Evolutionary conservation across 768 basidiomycete genomes (phyloP), one percentile per base, ranked within the genome.

Genomic region (Suillus plorans): DNA sequence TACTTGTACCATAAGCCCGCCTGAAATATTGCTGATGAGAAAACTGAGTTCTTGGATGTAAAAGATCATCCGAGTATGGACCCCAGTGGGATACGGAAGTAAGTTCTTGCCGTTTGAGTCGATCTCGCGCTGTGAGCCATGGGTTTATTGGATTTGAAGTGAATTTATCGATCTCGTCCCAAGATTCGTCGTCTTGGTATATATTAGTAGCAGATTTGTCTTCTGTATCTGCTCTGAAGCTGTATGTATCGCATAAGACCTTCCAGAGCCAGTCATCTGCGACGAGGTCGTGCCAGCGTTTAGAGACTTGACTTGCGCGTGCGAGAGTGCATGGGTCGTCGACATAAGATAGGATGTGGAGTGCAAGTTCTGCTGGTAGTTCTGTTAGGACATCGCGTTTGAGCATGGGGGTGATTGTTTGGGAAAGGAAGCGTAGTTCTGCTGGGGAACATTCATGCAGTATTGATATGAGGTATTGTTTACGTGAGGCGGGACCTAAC

Each of bases 211-310:
- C 64, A 39, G 72, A 63, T 37, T 69, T 69, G 57, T 72, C 71
- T 45, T 66, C 66, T 62, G 79, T 73, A 8, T 76, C 70, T 9
- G 61, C 25, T 62, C 72, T 70, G 68, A 87, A 91, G 7, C 82
- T 82, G 72, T 87, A 84, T 20, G 78, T 70, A 13, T 79, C 74
- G 71, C 90, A 94, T 86, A 97, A 86, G 13, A 81, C 70, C 74
- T 86, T 88, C 96, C 95, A 98, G 13, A 92, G 80, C 67, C 80
- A 83, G 68, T 96, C 93, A 70, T 95, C 94, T 53, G 81, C 77
- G 8, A 89, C 81, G 7, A 97, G 82, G 18, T 74, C 77, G 16
- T 82, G 77, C 96, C 96, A 98, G 58, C 82, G 81, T 61, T 80
- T 79, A 69, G 88, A 90, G 36, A 96, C 95, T 41, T 84, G 81